Conservation (phyloP, 2,329 filamentous ascomycete species). For the Rhytidhysteron rufulum region DNA sequence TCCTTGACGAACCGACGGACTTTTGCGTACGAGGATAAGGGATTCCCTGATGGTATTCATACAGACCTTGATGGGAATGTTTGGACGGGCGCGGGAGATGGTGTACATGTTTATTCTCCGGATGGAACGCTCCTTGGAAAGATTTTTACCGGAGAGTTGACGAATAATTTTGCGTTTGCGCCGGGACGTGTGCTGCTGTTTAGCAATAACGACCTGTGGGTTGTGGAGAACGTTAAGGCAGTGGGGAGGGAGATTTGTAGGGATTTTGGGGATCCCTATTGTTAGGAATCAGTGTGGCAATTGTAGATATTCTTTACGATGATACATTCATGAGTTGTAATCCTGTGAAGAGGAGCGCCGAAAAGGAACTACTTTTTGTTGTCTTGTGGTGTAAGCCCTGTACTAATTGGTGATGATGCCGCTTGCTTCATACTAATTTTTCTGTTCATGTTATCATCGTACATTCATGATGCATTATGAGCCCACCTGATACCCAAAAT, state of each 20-base stretch:
- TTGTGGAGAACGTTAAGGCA: constrained; percentile 31
- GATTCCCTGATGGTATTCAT: constrained; percentile 58
- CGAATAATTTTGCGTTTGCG: constrained; percentile 35
- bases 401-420: no score
- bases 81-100: constrained; percentile 54
- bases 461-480: no score
- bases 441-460: no score
- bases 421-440: no score
- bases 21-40: constrained; percentile 54
- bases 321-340: no score
- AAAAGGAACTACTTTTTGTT: no score
- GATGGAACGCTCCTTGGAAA: constrained; percentile 53
- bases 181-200: constrained; percentile 32
- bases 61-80: constrained; percentile 53
- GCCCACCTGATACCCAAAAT: no score
- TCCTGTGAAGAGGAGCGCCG: no score
- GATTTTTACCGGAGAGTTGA: constrained; percentile 48
- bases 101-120: constrained; percentile 52
- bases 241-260: constrained; percentile 31
- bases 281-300: no score
- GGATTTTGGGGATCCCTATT: constrained; percentile 26
- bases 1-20: constrained; percentile 35
- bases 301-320: no score
- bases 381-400: no score
- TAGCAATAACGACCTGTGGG: constrained; percentile 31